Evolutionary conservation across 225 moss, liverwort and hornwort species (phyloP).

Genomic region (Sphagnum tenellum): DNA sequence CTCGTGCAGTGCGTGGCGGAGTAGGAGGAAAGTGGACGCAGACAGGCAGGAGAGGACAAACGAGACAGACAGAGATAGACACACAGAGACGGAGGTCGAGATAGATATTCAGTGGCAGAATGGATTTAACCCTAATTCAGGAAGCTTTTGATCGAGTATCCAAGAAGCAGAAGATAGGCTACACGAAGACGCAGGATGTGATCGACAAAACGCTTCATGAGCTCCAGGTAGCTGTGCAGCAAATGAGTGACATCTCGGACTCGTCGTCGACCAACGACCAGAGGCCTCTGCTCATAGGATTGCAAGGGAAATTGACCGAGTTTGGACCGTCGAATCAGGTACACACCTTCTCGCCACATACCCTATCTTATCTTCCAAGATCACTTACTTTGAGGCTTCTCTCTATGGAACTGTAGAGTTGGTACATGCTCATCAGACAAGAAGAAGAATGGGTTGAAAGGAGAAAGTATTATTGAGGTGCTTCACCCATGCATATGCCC

Average conservation of each 20-base stretch:
- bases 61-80: too few species aligned
- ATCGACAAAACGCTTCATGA: slow-evolving; percentile 75
- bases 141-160: slow-evolving; percentile 96
- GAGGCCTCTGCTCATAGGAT: slow-evolving; percentile 48
- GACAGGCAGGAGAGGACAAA: too few species aligned
- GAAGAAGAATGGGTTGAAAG: too few species aligned
- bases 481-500: too few species aligned
- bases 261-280: slow-evolving; percentile 22
- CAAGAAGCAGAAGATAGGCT: slow-evolving; percentile 93
- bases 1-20: too few species aligned
- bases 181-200: slow-evolving; percentile 78
- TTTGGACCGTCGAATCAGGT: slow-evolving; percentile 63
- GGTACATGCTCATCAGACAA: too few species aligned
- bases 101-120: slow-evolving; percentile 6
- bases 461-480: too few species aligned
- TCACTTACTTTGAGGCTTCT: too few species aligned
- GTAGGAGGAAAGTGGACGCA: too few species aligned
- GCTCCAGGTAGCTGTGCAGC: slow-evolving; percentile 66
- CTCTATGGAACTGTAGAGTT: too few species aligned
- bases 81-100: too few species aligned
- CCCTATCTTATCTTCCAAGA: too few species aligned
- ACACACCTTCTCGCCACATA: background rate
- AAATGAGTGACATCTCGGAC: slow-evolving; percentile 31
- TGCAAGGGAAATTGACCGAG: slow-evolving; percentile 70
- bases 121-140: slow-evolving; percentile 85